Percentiles rank a stretch among this genome's conserved stretches.
Evolutionary conservation across 352 stramenopile species (phyloP).

Genomic region (Pythium sukuiense): DNA sequence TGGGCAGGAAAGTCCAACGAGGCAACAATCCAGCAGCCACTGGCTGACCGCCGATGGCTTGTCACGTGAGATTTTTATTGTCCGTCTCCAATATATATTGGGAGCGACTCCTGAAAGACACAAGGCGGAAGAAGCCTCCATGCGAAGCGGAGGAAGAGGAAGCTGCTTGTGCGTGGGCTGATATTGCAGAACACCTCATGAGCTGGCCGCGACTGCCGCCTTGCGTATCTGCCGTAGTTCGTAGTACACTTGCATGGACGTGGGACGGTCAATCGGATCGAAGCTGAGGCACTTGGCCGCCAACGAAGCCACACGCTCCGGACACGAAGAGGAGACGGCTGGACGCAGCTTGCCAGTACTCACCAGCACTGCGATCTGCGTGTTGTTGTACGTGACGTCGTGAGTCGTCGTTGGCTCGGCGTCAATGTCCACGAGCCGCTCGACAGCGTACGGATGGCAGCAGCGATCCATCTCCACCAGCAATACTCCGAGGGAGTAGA

Average conservation of each 20-base stretch:
- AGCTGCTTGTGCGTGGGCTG: too few species aligned
- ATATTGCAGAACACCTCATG: too few species aligned
- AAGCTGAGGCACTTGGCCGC: neutral
- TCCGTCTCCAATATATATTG: too few species aligned
- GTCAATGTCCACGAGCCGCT: neutral
- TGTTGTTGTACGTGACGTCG: neutral
- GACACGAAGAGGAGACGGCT: neutral
- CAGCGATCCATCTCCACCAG: conserved; percentile 32
- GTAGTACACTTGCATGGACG: neutral
- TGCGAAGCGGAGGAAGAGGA: too few species aligned
- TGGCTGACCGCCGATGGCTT: too few species aligned
- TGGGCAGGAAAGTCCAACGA: neutral
- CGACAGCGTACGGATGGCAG: conserved; percentile 14
- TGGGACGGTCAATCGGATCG: neutral
- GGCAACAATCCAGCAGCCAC: neutral
- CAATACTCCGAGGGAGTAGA: conserved; percentile 34
- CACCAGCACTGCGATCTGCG: neutral
- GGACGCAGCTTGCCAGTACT: neutral
- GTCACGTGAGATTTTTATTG: neutral
- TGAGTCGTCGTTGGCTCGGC: neutral
- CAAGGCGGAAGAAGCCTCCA: too few species aligned
- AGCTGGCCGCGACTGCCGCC: neutral
- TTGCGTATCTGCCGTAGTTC: neutral
- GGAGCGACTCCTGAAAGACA: too few species aligned
- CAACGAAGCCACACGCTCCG: neutral